Evolutionary conservation across 805 yeast genomes (phyloP), one percentile per base, ranked within the genome.

Genomic region (Ascoidea rubescens): DNA sequence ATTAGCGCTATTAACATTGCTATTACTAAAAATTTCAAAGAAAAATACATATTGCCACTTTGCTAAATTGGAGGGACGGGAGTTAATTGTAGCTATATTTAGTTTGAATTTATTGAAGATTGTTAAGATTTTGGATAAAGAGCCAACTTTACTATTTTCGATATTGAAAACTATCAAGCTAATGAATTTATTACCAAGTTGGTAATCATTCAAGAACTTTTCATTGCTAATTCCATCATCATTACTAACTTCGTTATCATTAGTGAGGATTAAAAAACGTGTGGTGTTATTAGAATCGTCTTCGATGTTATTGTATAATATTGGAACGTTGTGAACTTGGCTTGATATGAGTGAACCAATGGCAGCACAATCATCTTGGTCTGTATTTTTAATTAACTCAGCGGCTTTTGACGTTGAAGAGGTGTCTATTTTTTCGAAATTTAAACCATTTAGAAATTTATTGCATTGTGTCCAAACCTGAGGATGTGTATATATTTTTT

Each of bases 381-480:
- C 28, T 3, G 75, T 66, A 5, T 72, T 54, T 53, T 57, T 72
- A 56, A 65, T 70, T 31, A 51, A 60, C 50, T 28, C 68, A 57
- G 14, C 60, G 0, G 96, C 98, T 58, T 77, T 78, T 0, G 96
- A 84, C 0, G 98, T 91, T 0, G 96, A 87, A 1, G 75, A 71
- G 2, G 82, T 73, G 64, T 89, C 96, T 16, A 84, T 71, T 54
- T 67, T 73, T 48, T 60, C 62, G 12, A 62, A 52, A 46, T 61
- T 54, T 62, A 70, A 55, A 56, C 54, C 50, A 17, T 69, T 62
- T 46, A 85, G 62, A 69, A 86, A 93, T 28, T 69, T 64, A 2
- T 74, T 69, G 50, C 87, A 82, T 64, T 91, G 99, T 7, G 96
- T 95, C 99, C 99, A 91, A 0, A 90, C 99, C 65, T 91, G 99